Evolutionary conservation across 179 eudicot species (phyloP), one percentile per base, ranked within the genome.

Genomic region (Gypsophila paniculata): DNA sequence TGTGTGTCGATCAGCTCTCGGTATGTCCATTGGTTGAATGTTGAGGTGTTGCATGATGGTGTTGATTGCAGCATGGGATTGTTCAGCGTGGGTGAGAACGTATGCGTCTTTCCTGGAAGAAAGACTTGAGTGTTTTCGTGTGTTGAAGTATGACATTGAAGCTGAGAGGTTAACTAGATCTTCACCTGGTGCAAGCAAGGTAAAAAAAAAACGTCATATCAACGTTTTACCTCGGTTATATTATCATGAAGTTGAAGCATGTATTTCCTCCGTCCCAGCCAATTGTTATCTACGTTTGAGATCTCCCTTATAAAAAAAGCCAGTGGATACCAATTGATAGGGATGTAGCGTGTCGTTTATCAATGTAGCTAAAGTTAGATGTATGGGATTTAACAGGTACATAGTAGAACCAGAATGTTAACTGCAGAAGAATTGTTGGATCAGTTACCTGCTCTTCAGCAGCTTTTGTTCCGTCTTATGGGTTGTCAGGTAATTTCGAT

Each of bases 61-160:
- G 17, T 68, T 55, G 39, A 52, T 78, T 29, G 83, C 85, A 91
- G 98, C 97, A 48, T 91, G 96, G 93, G 98, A 93, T 80, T 93
- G 97, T 77, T 91, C 98, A 21, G 91, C 93, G 0, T 93, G 97
- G 97, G 85, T 91, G n/a, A 87, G 98, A 3, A 85, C 93, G 7
- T 93, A 91, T 75, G 96, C 96, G 13, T 84, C 83, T 49, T 93
- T 84, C 82, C 84, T 93, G 17, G 97, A 91, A 81, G 98, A 93
- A 77, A 78, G 97, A 61, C 86, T 93, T 0, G 96, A 89, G 82
- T 91, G 98, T 79, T 89, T 79, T 74, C 83, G 91, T 81, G 75
- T 81, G 19, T 72, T 93, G 70, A 86, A 80, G 72, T 89, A 82
- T 63, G 98, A 93, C 65, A 88, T 93, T 72, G 96, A 87, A 76